These are phyloP conservation scores for Elsinoe fawcettii DNA, from an alignment of 2,329 filamentous ascomycete genomes.

Conservation along the genomic window DNA sequence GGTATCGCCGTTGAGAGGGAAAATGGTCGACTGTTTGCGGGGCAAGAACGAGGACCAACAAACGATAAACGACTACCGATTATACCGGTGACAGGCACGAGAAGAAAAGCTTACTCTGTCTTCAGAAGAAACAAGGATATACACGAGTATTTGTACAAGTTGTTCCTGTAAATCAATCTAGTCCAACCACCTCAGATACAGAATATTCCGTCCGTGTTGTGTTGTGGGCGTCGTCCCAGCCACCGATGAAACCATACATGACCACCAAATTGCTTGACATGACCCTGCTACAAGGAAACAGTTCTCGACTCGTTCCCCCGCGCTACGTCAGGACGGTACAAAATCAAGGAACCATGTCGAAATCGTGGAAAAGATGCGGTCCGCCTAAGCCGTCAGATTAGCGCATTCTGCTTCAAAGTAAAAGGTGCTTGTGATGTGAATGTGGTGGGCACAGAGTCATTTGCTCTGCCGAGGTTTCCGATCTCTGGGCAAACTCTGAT, in stretches of 20 bases:
- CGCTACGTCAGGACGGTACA: constrained; percentile 4
- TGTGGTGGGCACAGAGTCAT: not conserved
- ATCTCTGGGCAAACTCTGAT: constrained; percentile 13
- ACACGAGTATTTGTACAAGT: constrained; percentile 1
- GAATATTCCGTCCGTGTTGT: not conserved
- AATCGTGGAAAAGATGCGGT: constrained; percentile 3
- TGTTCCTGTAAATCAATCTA: not conserved
- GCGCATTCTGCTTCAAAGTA: not conserved
- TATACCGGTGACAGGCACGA: not conserved
- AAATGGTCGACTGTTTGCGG: constrained; percentile 5
- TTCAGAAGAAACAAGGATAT: not conserved
- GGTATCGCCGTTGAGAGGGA: constrained; percentile 4
- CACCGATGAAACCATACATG: constrained; percentile 14
- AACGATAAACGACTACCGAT: constrained; percentile 2
- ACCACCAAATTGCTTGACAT: not conserved
- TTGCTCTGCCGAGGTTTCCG: constrained; percentile 7
- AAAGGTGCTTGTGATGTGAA: not conserved
- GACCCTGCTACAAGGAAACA: not conserved
- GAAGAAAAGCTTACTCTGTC: constrained; percentile 9
- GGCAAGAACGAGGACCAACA: not conserved
- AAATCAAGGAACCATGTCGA: constrained; percentile 9
- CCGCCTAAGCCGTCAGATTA: constrained; percentile 2
- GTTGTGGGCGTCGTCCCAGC: constrained; percentile 4
- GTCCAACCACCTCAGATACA: constrained; percentile 10
- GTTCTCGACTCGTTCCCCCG: not conserved